Conservation (phyloP, 1,284 basidiomycete species). For the Termitomyces sp. region DNA sequence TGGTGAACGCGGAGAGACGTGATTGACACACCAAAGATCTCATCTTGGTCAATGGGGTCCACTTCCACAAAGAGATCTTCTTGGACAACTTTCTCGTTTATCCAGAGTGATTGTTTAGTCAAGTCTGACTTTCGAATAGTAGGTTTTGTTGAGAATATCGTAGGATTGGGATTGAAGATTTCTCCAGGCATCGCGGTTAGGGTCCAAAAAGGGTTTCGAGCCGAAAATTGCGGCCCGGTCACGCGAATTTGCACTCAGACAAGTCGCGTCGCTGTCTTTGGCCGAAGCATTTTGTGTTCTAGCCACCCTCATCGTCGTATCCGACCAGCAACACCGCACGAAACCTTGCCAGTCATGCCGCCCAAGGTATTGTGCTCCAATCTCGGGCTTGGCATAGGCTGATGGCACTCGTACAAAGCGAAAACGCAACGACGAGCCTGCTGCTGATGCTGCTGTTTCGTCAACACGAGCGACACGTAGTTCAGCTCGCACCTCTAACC, state of each 20-base stretch:
- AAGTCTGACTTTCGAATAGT: constrained; percentile 30
- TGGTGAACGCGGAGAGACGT: neutral
- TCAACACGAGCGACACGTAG: constrained; percentile 42
- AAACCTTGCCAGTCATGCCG: constrained; percentile 24
- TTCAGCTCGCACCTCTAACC: constrained; percentile 33
- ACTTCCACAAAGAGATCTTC: constrained; percentile 35
- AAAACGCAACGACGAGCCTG: constrained; percentile 35
- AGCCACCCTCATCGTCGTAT: neutral
- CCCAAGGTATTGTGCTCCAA: constrained; percentile 31
- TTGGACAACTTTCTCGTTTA: constrained; percentile 32
- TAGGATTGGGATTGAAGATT: constrained; percentile 64
- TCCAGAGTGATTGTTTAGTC: constrained; percentile 45
- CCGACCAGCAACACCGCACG: neutral
- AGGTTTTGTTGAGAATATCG: constrained; percentile 44
- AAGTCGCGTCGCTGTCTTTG: constrained; percentile 17
- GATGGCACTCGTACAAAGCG: constrained; percentile 20
- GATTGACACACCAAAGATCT: constrained; percentile 53
- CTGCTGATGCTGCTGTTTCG: constrained; percentile 27
- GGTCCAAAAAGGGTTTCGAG: constrained; percentile 7
- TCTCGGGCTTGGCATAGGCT: neutral
- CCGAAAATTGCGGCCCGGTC: constrained; percentile 16
- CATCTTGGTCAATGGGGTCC: constrained; percentile 66
- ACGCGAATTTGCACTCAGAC: constrained; percentile 10
- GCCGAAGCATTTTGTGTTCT: constrained; percentile 5
- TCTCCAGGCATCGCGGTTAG: constrained; percentile 36